Conservation (phyloP, 768 basidiomycete species). For the Amanita subjunquillea region DNA sequence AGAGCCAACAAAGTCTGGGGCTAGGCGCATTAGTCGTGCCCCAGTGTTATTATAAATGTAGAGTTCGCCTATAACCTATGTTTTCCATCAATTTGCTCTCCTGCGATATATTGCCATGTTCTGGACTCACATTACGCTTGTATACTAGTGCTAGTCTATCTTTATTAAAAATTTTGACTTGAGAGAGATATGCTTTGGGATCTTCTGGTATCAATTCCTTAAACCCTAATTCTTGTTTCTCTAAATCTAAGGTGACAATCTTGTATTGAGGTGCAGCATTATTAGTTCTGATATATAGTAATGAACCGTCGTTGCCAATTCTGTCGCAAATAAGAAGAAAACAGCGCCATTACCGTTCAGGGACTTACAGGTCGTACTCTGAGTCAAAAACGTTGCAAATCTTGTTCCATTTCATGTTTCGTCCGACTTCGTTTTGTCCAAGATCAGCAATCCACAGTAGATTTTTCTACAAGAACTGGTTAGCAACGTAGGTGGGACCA, state of each 20-base stretch:
- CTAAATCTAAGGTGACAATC: slow-evolving; percentile 53
- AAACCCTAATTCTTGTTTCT: slow-evolving; percentile 33
- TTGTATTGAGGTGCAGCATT: slow-evolving; percentile 56
- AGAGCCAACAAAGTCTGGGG: slow-evolving; percentile 58
- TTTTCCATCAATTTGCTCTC: slow-evolving; percentile 3
- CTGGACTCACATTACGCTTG: slow-evolving; percentile 54
- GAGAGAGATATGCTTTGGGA: slow-evolving; percentile 48
- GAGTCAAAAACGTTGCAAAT: slow-evolving; percentile 60
- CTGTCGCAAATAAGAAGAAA: slow-evolving; percentile 22
- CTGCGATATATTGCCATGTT: background rate
- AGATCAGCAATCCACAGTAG: slow-evolving; percentile 67
- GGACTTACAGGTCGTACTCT: slow-evolving; percentile 50
- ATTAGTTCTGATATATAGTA: slow-evolving; percentile 59
- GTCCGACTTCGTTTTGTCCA: slow-evolving; percentile 44
- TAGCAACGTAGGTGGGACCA: background rate
- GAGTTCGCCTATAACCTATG: slow-evolving; percentile 69
- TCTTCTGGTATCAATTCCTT: slow-evolving; percentile 63
- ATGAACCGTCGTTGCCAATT: slow-evolving; percentile 51
- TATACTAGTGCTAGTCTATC: slow-evolving; percentile 54
- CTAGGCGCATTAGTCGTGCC: slow-evolving; percentile 41
- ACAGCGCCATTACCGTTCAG: slow-evolving; percentile 2
- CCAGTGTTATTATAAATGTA: slow-evolving; percentile 59
- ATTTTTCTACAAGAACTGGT: slow-evolving; percentile 43
- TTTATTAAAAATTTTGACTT: slow-evolving; percentile 31
- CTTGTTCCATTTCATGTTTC: slow-evolving; percentile 64